These are phyloP conservation scores for Emergomyces pasteurianus DNA, from an alignment of 2,329 filamentous ascomycete species.

Conservation along the genomic window DNA sequence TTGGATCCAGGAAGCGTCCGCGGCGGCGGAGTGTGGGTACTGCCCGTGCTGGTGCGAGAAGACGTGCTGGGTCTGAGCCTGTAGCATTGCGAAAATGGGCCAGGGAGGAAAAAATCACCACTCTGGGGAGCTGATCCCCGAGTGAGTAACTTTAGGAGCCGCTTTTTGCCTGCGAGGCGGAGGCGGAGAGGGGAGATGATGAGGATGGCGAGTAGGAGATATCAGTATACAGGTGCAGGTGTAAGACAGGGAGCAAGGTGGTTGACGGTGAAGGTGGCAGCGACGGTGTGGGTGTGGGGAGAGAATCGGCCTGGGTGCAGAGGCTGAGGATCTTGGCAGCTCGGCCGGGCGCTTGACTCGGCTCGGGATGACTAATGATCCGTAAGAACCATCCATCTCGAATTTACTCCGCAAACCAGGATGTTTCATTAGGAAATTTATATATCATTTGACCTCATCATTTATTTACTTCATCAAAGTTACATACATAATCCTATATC, in stretches of 20 bases:
- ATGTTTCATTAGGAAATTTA: neutral
- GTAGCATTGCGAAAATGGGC: constrained; percentile 29
- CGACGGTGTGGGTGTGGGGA: neutral
- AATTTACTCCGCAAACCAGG: too few species aligned
- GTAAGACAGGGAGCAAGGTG: neutral
- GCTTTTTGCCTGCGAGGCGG: neutral
- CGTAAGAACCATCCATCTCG: too few species aligned
- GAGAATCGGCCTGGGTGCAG: neutral
- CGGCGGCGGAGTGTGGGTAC: constrained; percentile 34
- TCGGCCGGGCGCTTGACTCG: neutral
- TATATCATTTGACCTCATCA: neutral
- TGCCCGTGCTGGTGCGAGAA: constrained; percentile 48
- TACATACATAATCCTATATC: neutral
- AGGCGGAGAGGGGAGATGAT: neutral
- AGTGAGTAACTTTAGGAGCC: neutral
- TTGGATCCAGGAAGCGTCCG: constrained; percentile 33
- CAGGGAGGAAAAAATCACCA: neutral
- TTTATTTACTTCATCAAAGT: neutral
- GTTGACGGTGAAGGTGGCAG: neutral
- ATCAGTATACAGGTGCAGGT: neutral
- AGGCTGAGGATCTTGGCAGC: neutral
- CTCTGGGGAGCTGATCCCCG: constrained; percentile 1
- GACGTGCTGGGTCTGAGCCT: constrained; percentile 47
- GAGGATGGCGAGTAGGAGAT: neutral
- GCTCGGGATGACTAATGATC: neutral